Percentiles rank a stretch among this genome's conserved stretches.
phyloP scores from a whole-genome alignment of 768 basidiomycete species.

The Russula compacta region DNA sequence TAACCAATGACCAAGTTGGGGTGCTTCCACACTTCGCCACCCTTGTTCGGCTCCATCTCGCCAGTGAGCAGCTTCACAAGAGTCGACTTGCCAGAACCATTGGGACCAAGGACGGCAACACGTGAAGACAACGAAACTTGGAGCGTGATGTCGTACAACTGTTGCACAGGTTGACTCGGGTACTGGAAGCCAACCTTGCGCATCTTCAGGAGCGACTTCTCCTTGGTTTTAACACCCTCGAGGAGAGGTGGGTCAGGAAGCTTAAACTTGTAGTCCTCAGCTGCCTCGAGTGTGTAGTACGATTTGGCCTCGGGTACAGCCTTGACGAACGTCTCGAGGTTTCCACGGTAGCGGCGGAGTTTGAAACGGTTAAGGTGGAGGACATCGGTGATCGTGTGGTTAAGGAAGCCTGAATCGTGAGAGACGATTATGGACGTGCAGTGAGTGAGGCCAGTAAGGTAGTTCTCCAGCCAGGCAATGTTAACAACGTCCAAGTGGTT shows the following conservation, averaged over 20 bases:
- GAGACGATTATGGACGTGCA: conserved; percentile 99
- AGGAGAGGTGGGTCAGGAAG: conserved; percentile 94
- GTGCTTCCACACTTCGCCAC: conserved; percentile 98
- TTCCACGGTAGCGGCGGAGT: conserved; percentile 89
- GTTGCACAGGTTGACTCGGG: conserved; percentile 75
- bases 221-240: conserved; percentile 99
- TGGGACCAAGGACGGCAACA: conserved; percentile 96
- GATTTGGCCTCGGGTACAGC: conserved; percentile 95
- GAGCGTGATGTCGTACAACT: conserved; percentile 88
- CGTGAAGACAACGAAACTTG: conserved; percentile 98
- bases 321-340: conserved; percentile 90
- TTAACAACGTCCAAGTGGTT: conserved; percentile 97
- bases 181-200: conserved; percentile 97
- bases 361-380: conserved; percentile 99
- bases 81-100: conserved; percentile 98
- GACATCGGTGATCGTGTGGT: conserved; percentile 96
- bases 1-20: conserved; percentile 99
- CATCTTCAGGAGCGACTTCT: conserved; percentile 96
- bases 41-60: conserved; percentile 93
- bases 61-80: conserved; percentile 95
- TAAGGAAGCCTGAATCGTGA: conserved; percentile 95
- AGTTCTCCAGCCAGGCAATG: conserved; percentile 94
- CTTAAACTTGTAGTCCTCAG: conserved; percentile 98
- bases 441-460: conserved; percentile 75
- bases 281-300: conserved; percentile 93